phyloP scores from a whole-genome alignment of 768 basidiomycete species.

The Tulasnella sp. region DNA sequence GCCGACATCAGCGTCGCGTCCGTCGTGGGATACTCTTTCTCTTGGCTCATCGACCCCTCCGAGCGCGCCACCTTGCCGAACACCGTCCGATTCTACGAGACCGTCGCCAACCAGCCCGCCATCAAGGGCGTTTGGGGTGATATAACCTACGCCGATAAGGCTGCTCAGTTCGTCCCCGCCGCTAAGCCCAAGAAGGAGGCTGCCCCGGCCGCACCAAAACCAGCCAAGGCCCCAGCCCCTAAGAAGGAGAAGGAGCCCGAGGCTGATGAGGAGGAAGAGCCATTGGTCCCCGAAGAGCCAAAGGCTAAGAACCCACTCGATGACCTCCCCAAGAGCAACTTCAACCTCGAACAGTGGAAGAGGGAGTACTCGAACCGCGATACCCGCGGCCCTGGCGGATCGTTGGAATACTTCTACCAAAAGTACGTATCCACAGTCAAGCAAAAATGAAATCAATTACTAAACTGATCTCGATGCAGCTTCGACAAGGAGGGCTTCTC shows the following conservation, averaged over 20 bases:
- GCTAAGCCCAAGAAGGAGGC: slow-evolving; percentile 34
- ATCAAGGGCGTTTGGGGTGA: slow-evolving; percentile 56
- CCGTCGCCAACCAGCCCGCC: slow-evolving; percentile 73
- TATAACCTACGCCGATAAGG: slow-evolving; percentile 54
- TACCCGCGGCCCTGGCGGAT: slow-evolving; percentile 71
- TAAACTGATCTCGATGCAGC: slow-evolving; percentile 30
- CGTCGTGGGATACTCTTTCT: slow-evolving; percentile 42
- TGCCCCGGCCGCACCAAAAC: slow-evolving; percentile 18
- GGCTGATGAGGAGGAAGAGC: too few relatives aligned
- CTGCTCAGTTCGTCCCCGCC: slow-evolving; percentile 51
- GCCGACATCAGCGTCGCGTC: slow-evolving; percentile 71
- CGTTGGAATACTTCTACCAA: too few relatives aligned
- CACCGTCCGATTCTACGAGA: slow-evolving; percentile 75
- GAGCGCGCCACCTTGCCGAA: slow-evolving; percentile 59
- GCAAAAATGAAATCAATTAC: neutral
- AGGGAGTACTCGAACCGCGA: slow-evolving; percentile 96
- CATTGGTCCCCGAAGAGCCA: slow-evolving; percentile 72
- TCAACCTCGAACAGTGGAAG: slow-evolving; percentile 98
- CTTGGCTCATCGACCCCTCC: slow-evolving; percentile 48
- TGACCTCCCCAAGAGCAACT: too few relatives aligned
- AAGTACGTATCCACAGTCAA: slow-evolving; percentile 52
- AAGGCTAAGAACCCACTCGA: slow-evolving; percentile 95
- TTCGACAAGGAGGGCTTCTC: slow-evolving; percentile 86
- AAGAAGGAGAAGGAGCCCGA: too few relatives aligned
- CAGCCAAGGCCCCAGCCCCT: too few relatives aligned